Conservation (phyloP, 1,284 basidiomycete species). For the Ganoderma boninense region DNA sequence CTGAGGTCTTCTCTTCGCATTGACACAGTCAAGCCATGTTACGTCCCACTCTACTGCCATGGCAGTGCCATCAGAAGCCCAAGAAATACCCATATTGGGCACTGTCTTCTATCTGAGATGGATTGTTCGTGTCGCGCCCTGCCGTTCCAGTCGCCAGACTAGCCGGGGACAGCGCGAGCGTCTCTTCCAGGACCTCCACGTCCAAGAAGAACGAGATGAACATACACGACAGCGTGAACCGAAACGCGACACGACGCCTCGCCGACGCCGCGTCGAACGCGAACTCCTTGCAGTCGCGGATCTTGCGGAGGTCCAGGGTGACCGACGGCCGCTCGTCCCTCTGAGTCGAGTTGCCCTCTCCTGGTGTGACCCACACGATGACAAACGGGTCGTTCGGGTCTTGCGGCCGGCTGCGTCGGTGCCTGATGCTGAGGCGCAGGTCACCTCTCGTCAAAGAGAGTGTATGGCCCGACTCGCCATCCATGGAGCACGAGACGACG, state of each 20-base stretch:
- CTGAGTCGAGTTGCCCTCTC: background rate
- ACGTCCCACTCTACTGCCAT: no score
- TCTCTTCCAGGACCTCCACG: background rate
- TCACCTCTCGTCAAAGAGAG: background rate
- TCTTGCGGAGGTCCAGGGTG: constrained; percentile 2
- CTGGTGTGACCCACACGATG: background rate
- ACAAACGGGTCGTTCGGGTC: background rate
- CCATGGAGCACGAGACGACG: constrained; percentile 1
- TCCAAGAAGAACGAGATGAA: background rate
- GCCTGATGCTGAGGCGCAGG: background rate
- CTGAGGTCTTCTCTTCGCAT: no score
- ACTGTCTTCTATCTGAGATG: background rate
- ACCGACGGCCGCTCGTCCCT: background rate
- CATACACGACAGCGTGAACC: constrained; percentile 3
- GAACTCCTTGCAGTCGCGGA: constrained; percentile 1
- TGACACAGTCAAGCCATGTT: no score
- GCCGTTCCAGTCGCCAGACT: background rate
- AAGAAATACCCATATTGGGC: no score
- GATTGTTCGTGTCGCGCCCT: background rate
- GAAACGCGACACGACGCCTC: constrained; percentile 1
- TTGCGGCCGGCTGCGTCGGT: background rate
- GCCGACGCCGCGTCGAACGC: background rate
- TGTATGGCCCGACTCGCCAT: background rate
- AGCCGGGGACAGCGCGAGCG: background rate
- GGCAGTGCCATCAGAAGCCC: no score